Evolutionary conservation across 164 flowering plant species (phyloP), one percentile per base, ranked within the genome.

Genomic region (Magnolia sinica): DNA sequence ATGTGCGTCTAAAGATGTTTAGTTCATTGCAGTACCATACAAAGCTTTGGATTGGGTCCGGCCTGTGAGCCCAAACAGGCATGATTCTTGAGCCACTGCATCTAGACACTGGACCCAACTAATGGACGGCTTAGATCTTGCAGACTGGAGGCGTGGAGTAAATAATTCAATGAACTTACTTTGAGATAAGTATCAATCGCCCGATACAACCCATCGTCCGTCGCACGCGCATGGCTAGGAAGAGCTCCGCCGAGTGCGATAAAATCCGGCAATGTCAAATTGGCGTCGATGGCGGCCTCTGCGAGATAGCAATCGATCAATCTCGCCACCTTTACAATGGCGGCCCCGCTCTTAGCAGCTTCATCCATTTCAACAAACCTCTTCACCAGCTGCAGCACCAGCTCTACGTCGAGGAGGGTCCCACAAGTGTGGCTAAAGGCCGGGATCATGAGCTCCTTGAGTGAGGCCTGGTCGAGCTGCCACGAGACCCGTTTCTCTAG

Each of bases 111-210:
- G 45, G 45, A 0, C 45, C 7, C 45, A 37, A 37, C 45, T 37
- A 37, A 37, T 37, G 45, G 45, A 37, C 45, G 45, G 45, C 45
- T 37, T 37, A 5, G 45, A 37, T 27, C 29, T 27, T 27, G 29
- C 2, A 27, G 1, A 27, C 29, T 37, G 45, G 45, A 4, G 7
- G 45, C 45, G 29, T 37, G 45, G 45, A 7, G 45, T 37, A 37
- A 3, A 37, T 37, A 37, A 37, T 37, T 37, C 45, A 49, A 50
- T 22, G 59, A 14, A 9, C 85, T 82, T 89, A 92, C 99, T 78
- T 92, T 96, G 76, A 96, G 92, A 81, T 89, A 93, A 61, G 96
- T 96, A 73, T 96, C 99, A 24, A 96, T 84, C 81, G 99, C 99
- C 10, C 96, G 84, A 83, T 96, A 96, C 23, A 96, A 70, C 4